Evolutionary conservation across 176 grass and related monocot genomes (phyloP).

Genomic region (Triticum dicoccoides): DNA sequence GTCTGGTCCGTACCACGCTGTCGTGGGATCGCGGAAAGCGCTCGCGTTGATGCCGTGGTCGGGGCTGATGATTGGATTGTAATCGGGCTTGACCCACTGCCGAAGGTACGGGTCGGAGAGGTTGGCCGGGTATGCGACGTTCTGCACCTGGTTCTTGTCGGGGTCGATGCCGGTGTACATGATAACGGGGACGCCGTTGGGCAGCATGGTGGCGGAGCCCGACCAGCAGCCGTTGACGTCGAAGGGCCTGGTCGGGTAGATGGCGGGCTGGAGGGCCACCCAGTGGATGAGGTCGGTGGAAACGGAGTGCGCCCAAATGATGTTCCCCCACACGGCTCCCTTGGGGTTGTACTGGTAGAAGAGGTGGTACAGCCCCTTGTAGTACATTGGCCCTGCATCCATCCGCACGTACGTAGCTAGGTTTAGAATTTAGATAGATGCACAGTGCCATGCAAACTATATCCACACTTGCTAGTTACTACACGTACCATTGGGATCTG

Average conservation of each 20-base stretch:
- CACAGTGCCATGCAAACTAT: too few species aligned
- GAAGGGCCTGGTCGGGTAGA: constrained; percentile 3
- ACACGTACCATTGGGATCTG: background rate
- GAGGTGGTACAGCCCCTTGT: too few species aligned
- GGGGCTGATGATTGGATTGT: background rate
- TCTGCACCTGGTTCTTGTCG: background rate
- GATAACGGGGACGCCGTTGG: background rate
- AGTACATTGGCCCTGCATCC: too few species aligned
- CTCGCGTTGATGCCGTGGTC: background rate
- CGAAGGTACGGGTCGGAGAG: background rate
- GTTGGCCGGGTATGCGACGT: background rate
- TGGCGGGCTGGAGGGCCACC: too few species aligned
- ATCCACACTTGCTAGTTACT: background rate
- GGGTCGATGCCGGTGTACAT: background rate
- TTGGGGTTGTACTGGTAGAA: too few species aligned
- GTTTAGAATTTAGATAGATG: too few species aligned
- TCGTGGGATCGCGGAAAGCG: background rate
- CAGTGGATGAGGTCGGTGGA: too few species aligned
- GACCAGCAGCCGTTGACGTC: constrained; percentile 74
- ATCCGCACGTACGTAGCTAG: too few species aligned
- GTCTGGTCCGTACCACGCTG: background rate
- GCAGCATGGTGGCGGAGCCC: constrained; percentile 58
- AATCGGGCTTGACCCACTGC: background rate
- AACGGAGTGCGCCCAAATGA: too few species aligned
- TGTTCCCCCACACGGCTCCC: too few species aligned